A percentile compares a stretch with the other conserved stretches of the same genome.
These are phyloP conservation scores for Brassica napus DNA, from an alignment of 345 rosid genomes.

Conservation along the genomic window Da-Ae NC_063450.1:53667001-53667500, in stretches of 20 bases:
- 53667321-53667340: constrained; percentile 78
- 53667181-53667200: neutral
- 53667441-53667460: constrained; percentile 26
- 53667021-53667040: too few species aligned
- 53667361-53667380: constrained; percentile 67
- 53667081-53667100: neutral
- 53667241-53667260: neutral
- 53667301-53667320: constrained; percentile 67
- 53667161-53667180: neutral
- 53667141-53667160: neutral
- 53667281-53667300: constrained; percentile 76
- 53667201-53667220: neutral
- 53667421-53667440: constrained; percentile 34
- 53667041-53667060: too few species aligned
- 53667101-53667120: neutral
- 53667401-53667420: constrained; percentile 55
- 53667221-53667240: neutral
- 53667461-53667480: constrained; percentile 31
- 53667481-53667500: constrained; percentile 20
- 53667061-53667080: neutral
- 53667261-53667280: constrained; percentile 38
- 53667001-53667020: too few species aligned
- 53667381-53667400: constrained; percentile 76
- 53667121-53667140: neutral
- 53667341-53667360: constrained; percentile 75